Base-by-base conservation (phyloP, 108 stramenopile species). In the Fistulifera solaris region DNA sequence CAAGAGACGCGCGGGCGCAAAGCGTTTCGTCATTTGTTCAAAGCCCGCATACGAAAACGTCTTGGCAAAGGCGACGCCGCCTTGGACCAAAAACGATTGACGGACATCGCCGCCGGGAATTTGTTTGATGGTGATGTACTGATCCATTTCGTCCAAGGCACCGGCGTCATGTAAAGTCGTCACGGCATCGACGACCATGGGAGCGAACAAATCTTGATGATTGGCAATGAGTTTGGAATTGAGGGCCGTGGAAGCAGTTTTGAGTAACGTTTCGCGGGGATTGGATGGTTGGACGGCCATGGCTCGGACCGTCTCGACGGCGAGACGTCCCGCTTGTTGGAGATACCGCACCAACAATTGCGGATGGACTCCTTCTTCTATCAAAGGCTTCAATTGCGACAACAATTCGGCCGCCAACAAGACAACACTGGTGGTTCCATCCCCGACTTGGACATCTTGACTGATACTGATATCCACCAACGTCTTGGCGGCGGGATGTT, bases 41-140 rank as follows among this genome's bases (percentile, higher is more conserved):
- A 97, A 98, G 14, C 98, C 98, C 8, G 98, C 98, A 58, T 99
- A 99, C 27, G 83, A 81, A 72, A 99, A 99, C 10, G 98, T 99
- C 74, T 98, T 98, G 69, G 94, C 89, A 85, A 99, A 99, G 11
- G 98, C 98, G n/a, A 99, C 98, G 0, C 85, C 85, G 10, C 92
- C 89, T 57, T 76, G 64, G 14, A 99, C 96, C 44, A 97, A 74
- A 78, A 94, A 94, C 51, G 94, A 96, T 62, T 93, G 88, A 46
- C 91, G 79, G 23, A 88, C 91, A 54, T 89, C 91, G 0, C 97
- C 98, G 35, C 98, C 98, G 11, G 96, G 87, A 48, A 98, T 94
- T 62, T 91, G 95, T 72, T 99, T 99, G 59, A 99, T 89, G 48
- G 94, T 96, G 54, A 99, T 77, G 68, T 92, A 78, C 7, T 70